Base-by-base conservation (phyloP, 331 rosid genomes). In the Pyrus hybrid region DNA sequence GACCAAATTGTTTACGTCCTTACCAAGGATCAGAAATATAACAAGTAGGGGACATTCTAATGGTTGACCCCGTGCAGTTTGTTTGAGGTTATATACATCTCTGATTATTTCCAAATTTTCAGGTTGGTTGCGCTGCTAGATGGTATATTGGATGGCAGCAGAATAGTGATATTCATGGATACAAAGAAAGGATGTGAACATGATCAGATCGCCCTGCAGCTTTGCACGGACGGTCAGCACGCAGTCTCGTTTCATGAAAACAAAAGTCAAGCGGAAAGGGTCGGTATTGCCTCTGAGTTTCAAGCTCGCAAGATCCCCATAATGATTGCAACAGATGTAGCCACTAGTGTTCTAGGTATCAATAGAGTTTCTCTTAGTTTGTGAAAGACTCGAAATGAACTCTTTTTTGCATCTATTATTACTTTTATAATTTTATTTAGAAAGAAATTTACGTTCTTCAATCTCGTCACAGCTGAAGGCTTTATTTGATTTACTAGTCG, bases 251-350 rank as follows among this genome's bases (percentile, higher is more conserved):
- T 92, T 80, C 99, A 94, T 75, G 99, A 97, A 67, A 96, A 94
- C 75, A 92, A 94, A 87, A 90, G 99, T 85, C 99, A 92, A 86
- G 97, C 97, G 54, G 99, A 94, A 86, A 92, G 97, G 80, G 97
- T 90, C 88, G 89, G 99, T 97, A 97, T 92, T 67, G 92, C 89
- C 69, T 94, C 99, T 45, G 97, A 94, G 86, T 94, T 94, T 79
- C 87, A 89, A 83, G 89, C 97, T 12, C 97, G 99, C 81, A 94
- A 92, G 85, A 94, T 97, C 84, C 99, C 99, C 43, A 90, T 94
- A 82, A 94, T 94, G 99, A 94, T 97, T 13, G 99, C 99, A 51
- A 94, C 99, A 5, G 99, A 94, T 89, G 99, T 94, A 74, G 99
- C 99, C 60, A 97, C 97, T 78, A 97, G 97, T 49, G 99, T 97